Evolutionary conservation across 805 yeast species (phyloP).

Genomic region (Candida ascalaphidarum): DNA sequence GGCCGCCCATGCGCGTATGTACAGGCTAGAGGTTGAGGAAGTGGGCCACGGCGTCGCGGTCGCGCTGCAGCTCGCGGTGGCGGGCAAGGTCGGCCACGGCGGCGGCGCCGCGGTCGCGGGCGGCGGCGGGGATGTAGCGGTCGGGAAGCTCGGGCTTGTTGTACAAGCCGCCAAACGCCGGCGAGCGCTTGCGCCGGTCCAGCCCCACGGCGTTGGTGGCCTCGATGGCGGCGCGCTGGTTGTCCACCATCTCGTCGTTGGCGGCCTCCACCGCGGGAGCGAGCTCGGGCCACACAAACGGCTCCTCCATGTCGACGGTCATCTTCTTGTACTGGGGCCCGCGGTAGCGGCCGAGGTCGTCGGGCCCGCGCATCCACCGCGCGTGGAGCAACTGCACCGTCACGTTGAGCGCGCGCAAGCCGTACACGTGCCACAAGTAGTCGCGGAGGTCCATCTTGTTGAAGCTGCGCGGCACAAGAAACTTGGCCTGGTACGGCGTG

Average conservation of each 20-base stretch:
- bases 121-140: conserved; percentile 22
- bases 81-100: too few relatives aligned
- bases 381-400: conserved; percentile 81
- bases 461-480: conserved; percentile 87
- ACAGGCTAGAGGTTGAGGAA: conserved; percentile 22
- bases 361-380: conserved; percentile 43
- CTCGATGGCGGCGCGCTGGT: conserved; percentile 43
- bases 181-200: conserved; percentile 57
- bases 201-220: conserved; percentile 53
- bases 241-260: conserved; percentile 31
- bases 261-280: conserved; percentile 27
- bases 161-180: conserved; percentile 66
- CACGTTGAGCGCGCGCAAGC: conserved; percentile 79
- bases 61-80: conserved; percentile 14
- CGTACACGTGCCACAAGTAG: conserved; percentile 84
- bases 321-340: conserved; percentile 82
- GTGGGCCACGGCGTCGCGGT: conserved; percentile 19
- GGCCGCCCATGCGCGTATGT: neutral
- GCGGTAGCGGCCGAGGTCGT: conserved; percentile 64
- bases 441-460: conserved; percentile 93
- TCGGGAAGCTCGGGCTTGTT: conserved; percentile 35
- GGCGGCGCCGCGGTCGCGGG: conserved; percentile 18
- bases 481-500: conserved; percentile 95
- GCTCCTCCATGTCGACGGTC: conserved; percentile 94
- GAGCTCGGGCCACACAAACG: conserved; percentile 87